Evolutionary conservation across 1,284 basidiomycete species (phyloP).

Genomic region (Grifola frondosa): DNA sequence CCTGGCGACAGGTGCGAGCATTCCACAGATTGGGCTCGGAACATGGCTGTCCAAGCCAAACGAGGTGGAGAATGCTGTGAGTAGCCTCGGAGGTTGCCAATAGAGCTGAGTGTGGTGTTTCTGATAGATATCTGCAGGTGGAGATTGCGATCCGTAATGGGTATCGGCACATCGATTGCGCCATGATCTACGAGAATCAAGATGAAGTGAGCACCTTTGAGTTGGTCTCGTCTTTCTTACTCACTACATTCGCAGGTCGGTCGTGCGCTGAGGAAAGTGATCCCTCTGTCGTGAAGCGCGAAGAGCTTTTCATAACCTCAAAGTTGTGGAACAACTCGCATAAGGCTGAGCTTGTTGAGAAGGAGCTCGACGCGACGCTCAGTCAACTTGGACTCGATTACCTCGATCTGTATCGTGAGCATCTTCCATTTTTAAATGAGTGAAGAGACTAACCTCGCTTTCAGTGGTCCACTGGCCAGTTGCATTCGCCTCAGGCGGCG

Average conservation of each 20-base stretch:
- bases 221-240: neutral
- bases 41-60: slow-evolving; percentile 80
- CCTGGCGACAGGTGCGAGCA: slow-evolving; percentile 48
- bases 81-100: slow-evolving; percentile 24
- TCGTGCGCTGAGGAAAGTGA: slow-evolving; percentile 73
- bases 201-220: slow-evolving; percentile 49
- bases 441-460: neutral
- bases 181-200: slow-evolving; percentile 74
- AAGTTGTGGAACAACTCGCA: slow-evolving; percentile 80
- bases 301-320: slow-evolving; percentile 83
- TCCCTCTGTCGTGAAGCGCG: slow-evolving; percentile 75
- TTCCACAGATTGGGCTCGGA: slow-evolving; percentile 79
- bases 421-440: neutral
- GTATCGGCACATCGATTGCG: slow-evolving; percentile 81
- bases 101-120: neutral
- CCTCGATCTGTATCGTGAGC: slow-evolving; percentile 68
- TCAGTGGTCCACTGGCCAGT: slow-evolving; percentile 89
- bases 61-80: slow-evolving; percentile 75
- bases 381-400: slow-evolving; percentile 70
- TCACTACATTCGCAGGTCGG: slow-evolving; percentile 43
- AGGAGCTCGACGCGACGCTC: slow-evolving; percentile 77
- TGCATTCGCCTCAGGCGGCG: slow-evolving; percentile 64
- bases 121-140: slow-evolving; percentile 45
- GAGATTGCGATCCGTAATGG: slow-evolving; percentile 71
- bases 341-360: slow-evolving; percentile 60